Evolutionary conservation across 2,329 filamentous ascomycete species (phyloP).

Genomic region (Sphaceloma murrayae): DNA sequence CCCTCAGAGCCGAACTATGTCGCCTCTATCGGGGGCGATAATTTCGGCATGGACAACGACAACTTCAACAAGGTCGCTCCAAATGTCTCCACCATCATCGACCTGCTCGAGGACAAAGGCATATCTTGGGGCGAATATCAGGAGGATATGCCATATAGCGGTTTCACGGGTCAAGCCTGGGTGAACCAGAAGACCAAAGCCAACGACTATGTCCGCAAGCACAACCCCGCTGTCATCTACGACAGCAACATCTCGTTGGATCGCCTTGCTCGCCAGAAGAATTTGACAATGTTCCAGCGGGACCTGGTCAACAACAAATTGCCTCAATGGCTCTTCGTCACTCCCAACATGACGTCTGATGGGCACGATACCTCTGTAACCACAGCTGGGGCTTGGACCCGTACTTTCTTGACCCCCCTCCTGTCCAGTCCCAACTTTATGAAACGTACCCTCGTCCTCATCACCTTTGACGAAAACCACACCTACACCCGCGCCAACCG

Average conservation of each 20-base stretch:
- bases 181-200: constrained; percentile 55
- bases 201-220: constrained; percentile 76
- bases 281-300: constrained; percentile 57
- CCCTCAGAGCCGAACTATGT: constrained; percentile 70
- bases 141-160: constrained; percentile 66
- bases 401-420: constrained; percentile 59
- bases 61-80: constrained; percentile 43
- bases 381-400: constrained; percentile 58
- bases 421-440: constrained; percentile 61
- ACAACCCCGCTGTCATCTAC: constrained; percentile 58
- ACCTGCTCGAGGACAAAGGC: constrained; percentile 35
- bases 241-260: constrained; percentile 51
- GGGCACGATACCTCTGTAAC: constrained; percentile 66
- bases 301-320: constrained; percentile 55
- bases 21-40: constrained; percentile 58
- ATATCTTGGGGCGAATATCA: constrained; percentile 54
- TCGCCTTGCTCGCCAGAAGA: constrained; percentile 63
- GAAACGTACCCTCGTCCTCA: constrained; percentile 62
- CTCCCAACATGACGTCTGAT: constrained; percentile 64
- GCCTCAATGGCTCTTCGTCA: constrained; percentile 61
- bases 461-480: constrained; percentile 73
- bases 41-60: constrained; percentile 64
- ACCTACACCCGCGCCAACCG: constrained; percentile 58
- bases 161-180: constrained; percentile 56
- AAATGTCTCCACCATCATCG: constrained; percentile 34